Base-by-base conservation (phyloP, 2,329 filamentous ascomycete species). In the Pseudopyricularia javanii region DNA sequence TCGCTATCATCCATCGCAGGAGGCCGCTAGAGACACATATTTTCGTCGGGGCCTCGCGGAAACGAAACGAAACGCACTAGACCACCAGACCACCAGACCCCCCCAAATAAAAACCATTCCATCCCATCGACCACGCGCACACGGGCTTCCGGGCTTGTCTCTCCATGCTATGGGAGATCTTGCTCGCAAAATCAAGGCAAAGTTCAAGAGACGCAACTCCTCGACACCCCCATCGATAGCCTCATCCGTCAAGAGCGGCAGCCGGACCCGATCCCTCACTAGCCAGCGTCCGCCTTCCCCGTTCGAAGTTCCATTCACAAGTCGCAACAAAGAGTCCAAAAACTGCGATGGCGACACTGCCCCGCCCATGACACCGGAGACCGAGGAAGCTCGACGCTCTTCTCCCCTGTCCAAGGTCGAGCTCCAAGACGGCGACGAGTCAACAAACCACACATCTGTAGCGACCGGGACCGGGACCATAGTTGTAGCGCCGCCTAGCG, bases 121-220 rank as follows among this genome's bases (percentile, higher is more conserved):
- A n/a, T 8, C 20, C 15, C 5, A 43, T 43, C 37, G 17, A 20
- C 37, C 37, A 43, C 17, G 17, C 17, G 37, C 20, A 43, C 37
- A 43, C 37, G 37, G 37, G 37, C 37, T 43, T 43, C n/a, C 20
- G 37, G 37, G 48, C 48, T 24, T 37, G 48, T 50, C 34, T 50
- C 48, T 34, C 26, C 37, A n/a, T 45, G 37, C n/a, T 47, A 52
- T 52, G 50, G 50, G 50, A 52, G 50, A 52, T 30, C 26, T 52
- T 28, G 37, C 50, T 30, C 33, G 35, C 50, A 43, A 43, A 30
- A 43, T 52, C 28, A 28, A 40, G 37, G 35, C 50, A 37, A 52
- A 52, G 37, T 52, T 52, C 22, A 40, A 40, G 49, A 24, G 49
- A 40, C 49, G 49, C 15, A 43, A 22, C 37, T 43, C 50, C 37